Base-by-base conservation (phyloP, 2,329 filamentous ascomycete genomes). In the Monosporascus sp. region DNA sequence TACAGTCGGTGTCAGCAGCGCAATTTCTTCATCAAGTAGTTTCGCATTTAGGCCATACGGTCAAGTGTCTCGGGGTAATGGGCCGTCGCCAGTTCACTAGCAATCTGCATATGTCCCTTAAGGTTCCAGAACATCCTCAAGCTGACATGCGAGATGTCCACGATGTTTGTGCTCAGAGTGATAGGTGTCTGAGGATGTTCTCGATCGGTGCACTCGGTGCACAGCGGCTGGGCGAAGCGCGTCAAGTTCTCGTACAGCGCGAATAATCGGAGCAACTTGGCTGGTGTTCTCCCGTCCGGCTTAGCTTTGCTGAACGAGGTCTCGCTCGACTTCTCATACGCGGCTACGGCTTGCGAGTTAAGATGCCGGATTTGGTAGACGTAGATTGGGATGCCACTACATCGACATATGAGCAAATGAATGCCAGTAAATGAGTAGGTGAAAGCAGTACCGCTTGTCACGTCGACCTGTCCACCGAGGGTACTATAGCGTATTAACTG, bases 81-180 rank as follows among this genome's bases (percentile, higher is more conserved):
- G 5, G 92, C 90, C 3, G 92, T 97, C 6, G 93, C 93, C 51
- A 97, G 77, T 55, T 86, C 83, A 65, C 88, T 92, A 2, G 92
- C 92, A 65, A 91, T 88, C 73, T 97, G 92, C 91, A 97, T 96
- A 70, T 97, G 93, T 24, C 75, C 75, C 76, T 95, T 94, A 57
- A 97, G 73, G 72, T 95, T 95, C 93, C 93, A 97, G 70, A 97
- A 97, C 74, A 95, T 91, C 75, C 89, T 90, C 69, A 97, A 71
- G 6, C 90, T 90, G 25, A 97, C 92, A 15, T 87, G 85, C 17
- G 84, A 88, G 58, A 97, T 90, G 69, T 97, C 93, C 53, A 97
- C 91, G 62, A 97, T 96, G 72, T 97, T 97, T 63, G 89, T 96
- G 65, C 88, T 92, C 63, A 94, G 86, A 39, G 91, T 93, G 62